Base-by-base conservation (phyloP, 257 asterid species). In the Primulina huaijiensis region DNA sequence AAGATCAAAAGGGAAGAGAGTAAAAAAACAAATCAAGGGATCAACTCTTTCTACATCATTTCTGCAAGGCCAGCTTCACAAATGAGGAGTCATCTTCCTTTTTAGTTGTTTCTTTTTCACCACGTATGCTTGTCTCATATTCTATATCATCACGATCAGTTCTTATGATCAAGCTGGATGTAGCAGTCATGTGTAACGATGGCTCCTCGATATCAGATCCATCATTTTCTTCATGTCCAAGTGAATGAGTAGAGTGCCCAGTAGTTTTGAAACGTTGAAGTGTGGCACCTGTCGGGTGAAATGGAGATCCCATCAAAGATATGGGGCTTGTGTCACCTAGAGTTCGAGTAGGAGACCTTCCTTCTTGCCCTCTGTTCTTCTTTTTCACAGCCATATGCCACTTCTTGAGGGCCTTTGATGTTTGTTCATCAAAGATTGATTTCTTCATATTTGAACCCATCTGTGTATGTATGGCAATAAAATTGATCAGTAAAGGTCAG, bases 311-410 rank as follows among this genome's bases (percentile, higher is more conserved):
- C 86, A 80, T 64, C 31, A 93, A 66, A 23, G 95, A 81, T 0
- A 90, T 75, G 34, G 95, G 94, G 62, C 96, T 94, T 19, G 75
- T 82, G 64, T 53, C 85, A 8, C 95, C 96, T 16, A 85, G 50
- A 0, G 87, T 79, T 35, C 84, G 81, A 0, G 90, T 70, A 0
- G 90, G 89, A 20, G 97, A 79, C 72, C 77, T 84, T 8, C 84
- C 88, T 29, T 80, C 83, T 7, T 72, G 77, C 8, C 82, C 88
- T 5, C 67, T 76, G 0, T 78, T 80, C 79, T 81, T 88, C 85
- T 90, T 90, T 85, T 89, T 90, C 72, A 86, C 96, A 0, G 88
- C 96, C 92, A 77, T 81, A 37, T 85, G 99, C 99, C 99, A 93
- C 66, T 87, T 90, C 86, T 84, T 89, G 10, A 93, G 85, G 60